Base-by-base conservation (phyloP, 2,329 filamentous ascomycete genomes). In the Colletotrichum lentis region DNA sequence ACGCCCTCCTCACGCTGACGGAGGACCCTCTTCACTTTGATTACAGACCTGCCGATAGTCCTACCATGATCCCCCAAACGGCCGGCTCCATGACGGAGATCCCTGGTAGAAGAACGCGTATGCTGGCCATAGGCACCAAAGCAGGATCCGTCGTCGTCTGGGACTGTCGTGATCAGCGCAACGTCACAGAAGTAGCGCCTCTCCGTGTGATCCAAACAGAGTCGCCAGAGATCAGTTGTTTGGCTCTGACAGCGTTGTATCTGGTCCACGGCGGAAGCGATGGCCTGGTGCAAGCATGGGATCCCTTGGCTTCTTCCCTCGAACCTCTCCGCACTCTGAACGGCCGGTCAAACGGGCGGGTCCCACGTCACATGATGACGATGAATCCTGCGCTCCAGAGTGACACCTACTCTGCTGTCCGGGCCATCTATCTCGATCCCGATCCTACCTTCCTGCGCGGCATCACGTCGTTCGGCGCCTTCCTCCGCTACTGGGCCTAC, bases 201-300 rank as follows among this genome's bases (percentile, higher is more conserved):
- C 75, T 96, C n/a, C 89, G 93, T 35, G 84, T 91, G 58, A 94
- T 98, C 53, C 89, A 94, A 73, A 98, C 96, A 0, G 93, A 97
- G 53, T 98, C 95, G 0, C 94, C 95, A 0, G 87, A 93, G 75
- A 89, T 98, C 20, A 92, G 94, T 0, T 93, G 90, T 69, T 79
- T 99, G 18, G 96, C 91, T 6, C 78, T 97, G 54, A 93, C 94
- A 1, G 91, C 93, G 1, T 82, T 99, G 18, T 96, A 97, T 75
- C 80, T 99, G 18, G 91, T 98, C 7, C 93, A 97, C 76, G 96
- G 96, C 57, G 96, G 96, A 31, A 97, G 92, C 72, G 96, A 99
- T 79, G 95, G 96, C 0, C 86, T 98, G 3, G 95, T 97, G 5
- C 96, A 98, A 77, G 92, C 94, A 6, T 99, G 96, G 96, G 96